These are phyloP conservation scores for Starmerella asiatica DNA, from an alignment of 805 yeast species.

Conservation along the genomic window DNA sequence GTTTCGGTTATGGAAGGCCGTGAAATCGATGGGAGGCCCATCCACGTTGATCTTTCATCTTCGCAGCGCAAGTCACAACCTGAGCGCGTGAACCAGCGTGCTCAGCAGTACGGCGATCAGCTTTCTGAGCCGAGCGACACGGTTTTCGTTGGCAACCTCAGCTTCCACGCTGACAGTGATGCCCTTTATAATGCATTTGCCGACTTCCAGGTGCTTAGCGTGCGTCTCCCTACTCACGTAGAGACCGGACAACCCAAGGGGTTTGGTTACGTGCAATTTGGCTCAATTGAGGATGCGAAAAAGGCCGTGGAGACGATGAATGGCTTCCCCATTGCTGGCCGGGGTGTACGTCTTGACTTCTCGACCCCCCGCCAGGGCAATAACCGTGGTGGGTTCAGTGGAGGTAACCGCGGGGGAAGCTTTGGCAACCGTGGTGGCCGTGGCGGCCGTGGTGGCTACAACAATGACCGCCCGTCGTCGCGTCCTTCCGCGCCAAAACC, in stretches of 20 bases:
- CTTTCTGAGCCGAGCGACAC: slow-evolving; percentile 92
- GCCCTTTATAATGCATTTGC: slow-evolving; percentile 58
- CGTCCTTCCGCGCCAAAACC: slow-evolving; percentile 9
- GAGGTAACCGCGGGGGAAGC: slow-evolving; percentile 21
- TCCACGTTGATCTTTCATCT: slow-evolving; percentile 84
- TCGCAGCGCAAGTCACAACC: slow-evolving; percentile 47
- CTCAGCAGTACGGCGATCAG: slow-evolving; percentile 78
- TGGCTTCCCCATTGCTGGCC: slow-evolving; percentile 79
- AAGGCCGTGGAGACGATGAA: slow-evolving; percentile 74
- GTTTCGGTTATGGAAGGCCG: slow-evolving; percentile 72
- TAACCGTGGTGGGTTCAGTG: slow-evolving; percentile 23
- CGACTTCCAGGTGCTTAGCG: slow-evolving; percentile 61
- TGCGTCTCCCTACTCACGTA: slow-evolving; percentile 95
- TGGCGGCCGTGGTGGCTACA: slow-evolving; percentile 17
- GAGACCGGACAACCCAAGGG: slow-evolving; percentile 99
- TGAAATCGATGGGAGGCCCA: slow-evolving; percentile 94
- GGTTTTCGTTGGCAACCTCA: slow-evolving; percentile 86
- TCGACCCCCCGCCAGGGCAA: slow-evolving; percentile 72
- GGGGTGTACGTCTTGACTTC: slow-evolving; percentile 90
- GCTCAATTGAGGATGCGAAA: slow-evolving; percentile 77
- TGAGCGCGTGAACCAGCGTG: slow-evolving; percentile 57
- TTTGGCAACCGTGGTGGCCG: slow-evolving; percentile 21
- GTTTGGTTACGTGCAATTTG: slow-evolving; percentile 92
- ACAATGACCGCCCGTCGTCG: neutral
- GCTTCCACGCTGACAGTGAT: slow-evolving; percentile 81